Evolutionary conservation across 2,329 filamentous ascomycete species (phyloP), one percentile per base, ranked within the genome.

Genomic region (Cytospora leucostoma): DNA sequence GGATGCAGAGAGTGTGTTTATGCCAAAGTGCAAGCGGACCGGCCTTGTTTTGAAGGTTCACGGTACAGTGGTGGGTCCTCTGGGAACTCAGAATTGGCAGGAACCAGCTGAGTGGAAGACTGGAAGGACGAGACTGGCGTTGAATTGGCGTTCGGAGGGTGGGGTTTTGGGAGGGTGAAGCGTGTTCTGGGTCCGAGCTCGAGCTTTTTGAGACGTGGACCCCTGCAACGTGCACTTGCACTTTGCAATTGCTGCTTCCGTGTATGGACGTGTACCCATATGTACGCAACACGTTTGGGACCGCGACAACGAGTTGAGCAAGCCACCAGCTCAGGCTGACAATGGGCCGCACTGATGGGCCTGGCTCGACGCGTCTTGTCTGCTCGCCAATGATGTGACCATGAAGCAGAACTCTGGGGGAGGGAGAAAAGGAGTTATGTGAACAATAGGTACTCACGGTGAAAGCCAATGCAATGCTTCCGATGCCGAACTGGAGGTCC

Each of bases 31-130:
- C 51, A 61, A 52, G 59, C 59, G 59, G 59, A 49, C 59, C 53
- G 59, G 55, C 59, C 59, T 61, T 61, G 59, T 61, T 61, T 61
- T 61, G 53, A 53, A 61, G 51, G 59, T 61, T 15, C 32, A 61
- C 51, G 59, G 59, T 55, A 38, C 59, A 61, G 59, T 55, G 51
- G 58, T 61, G 59, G 59, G 51, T 55, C 51, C 51, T 61, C 27
- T 38, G 51, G 49, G 32, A 19, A 32, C 15, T 17, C 32, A 19
- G 52, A 8, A 19, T 17, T 34, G 51, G 38, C 44, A 55, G 59
- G 38, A 61, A 38, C 51, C 37, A 15, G 13, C 15, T 52, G 50
- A 11, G 38, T 55, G 59, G 51, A 40, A 59, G 47, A 52, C 37
- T 38, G 38, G 38, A 49, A 47, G 37, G 44, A 37, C 58, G 49